Conservation (phyloP, 495 filamentous ascomycete genomes). For the Sphaerosporella brunnea region DNA sequence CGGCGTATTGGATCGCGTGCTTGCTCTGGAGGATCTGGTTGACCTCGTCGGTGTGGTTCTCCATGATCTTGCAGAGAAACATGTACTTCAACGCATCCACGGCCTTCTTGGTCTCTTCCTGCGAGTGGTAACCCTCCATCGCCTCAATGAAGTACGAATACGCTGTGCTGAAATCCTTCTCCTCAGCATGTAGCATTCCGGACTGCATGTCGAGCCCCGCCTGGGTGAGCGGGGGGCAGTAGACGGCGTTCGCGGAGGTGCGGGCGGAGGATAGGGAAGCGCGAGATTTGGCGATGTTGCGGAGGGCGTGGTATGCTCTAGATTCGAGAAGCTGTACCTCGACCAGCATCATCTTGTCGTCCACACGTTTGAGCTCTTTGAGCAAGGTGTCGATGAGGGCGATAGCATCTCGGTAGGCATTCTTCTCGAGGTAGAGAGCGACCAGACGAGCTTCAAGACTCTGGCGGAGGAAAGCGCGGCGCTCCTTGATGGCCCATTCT, state of each 20-base stretch:
- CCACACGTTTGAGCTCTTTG: slow-evolving; percentile 86
- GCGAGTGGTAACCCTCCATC: slow-evolving; percentile 84
- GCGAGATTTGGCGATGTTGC: slow-evolving; percentile 89
- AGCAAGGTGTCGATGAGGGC: slow-evolving; percentile 91
- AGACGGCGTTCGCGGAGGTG: slow-evolving; percentile 88
- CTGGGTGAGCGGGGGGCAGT: slow-evolving; percentile 87
- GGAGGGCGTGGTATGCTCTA: slow-evolving; percentile 88
- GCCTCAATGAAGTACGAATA: slow-evolving; percentile 99
- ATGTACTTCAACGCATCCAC: slow-evolving; percentile 95
- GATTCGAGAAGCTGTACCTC: slow-evolving; percentile 97
- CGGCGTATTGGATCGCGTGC: slow-evolving; percentile 88
- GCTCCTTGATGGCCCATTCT: slow-evolving; percentile 92
- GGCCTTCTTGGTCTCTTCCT: slow-evolving; percentile 70
- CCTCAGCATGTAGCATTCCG: slow-evolving; percentile 94
- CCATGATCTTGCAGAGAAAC: slow-evolving; percentile 98
- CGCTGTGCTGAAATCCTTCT: slow-evolving; percentile 95
- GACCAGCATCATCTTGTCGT: slow-evolving; percentile 97
- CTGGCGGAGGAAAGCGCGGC: slow-evolving; percentile 86
- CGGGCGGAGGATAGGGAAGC: slow-evolving; percentile 86
- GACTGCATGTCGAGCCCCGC: slow-evolving; percentile 97
- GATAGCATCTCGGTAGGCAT: slow-evolving; percentile 89
- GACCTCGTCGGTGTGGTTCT: slow-evolving; percentile 91
- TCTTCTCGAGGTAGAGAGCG: slow-evolving; percentile 82
- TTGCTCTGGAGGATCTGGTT: slow-evolving; percentile 81
- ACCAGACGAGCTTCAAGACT: slow-evolving; percentile 94